These are phyloP conservation scores for Abrus pulchellus DNA, from an alignment of 306 rosid species.

Conservation along the genomic window DNA sequence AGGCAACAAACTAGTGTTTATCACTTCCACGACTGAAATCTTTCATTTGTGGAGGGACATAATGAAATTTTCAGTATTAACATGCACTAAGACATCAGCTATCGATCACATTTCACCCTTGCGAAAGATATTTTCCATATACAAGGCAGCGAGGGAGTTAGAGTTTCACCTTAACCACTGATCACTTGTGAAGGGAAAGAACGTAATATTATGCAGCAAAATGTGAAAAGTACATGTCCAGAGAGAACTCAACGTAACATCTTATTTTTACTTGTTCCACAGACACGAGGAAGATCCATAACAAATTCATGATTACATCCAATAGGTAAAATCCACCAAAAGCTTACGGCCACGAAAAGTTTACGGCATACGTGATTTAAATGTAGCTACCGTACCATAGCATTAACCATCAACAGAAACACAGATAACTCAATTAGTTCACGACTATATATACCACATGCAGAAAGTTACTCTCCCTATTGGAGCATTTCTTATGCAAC, in stretches of 20 bases:
- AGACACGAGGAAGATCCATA: neutral
- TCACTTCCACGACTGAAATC: neutral
- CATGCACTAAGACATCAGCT: too few species aligned
- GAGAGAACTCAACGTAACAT: neutral
- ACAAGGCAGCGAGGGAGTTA: too few species aligned
- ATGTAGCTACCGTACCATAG: neutral
- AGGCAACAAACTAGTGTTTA: neutral
- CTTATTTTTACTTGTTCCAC: constrained; percentile 19
- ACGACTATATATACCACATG: neutral
- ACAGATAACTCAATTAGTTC: too few species aligned
- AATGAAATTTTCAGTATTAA: too few species aligned
- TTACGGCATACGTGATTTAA: neutral
- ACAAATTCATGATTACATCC: neutral
- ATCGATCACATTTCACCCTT: too few species aligned
- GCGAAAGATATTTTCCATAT: too few species aligned
- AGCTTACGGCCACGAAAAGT: neutral
- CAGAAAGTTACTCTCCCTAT: neutral
- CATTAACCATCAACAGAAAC: constrained; percentile 1
- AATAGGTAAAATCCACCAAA: neutral
- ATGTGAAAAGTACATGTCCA: neutral
- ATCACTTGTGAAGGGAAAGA: neutral
- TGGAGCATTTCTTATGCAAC: neutral
- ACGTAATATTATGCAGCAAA: neutral
- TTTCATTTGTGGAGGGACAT: neutral
- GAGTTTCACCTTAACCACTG: too few species aligned